Evolutionary conservation across 2,329 filamentous ascomycete genomes (phyloP), one percentile per base, ranked within the genome.

Genomic region (Microsporum ferrugineum): DNA sequence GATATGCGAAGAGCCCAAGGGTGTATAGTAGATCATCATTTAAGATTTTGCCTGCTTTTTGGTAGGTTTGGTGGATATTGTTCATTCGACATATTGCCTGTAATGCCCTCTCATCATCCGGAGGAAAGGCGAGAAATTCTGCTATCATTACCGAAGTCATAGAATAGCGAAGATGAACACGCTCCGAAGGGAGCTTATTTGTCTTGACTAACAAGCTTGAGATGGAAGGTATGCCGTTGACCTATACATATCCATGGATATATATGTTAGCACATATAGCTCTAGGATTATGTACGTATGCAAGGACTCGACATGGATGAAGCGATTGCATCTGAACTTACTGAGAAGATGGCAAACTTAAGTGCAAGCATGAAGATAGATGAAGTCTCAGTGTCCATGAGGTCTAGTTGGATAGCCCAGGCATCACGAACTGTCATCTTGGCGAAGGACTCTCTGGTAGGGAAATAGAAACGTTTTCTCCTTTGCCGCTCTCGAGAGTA

Each of bases 11-110:
- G 1, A 86, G 67, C 5, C 76, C 72, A 0, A 85, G 71, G 0
- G 82, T 84, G 68, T 84, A 84, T 0, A 85, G 73, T 70, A 84
- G 73, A 62, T 85, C 83, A 4, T 76, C 74, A 60, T 84, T 78
- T 5, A 71, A 74, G 63, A 85, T 84, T 66, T 78, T 78, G 14
- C 79, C 78, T 0, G 77, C 69, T 41, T 76, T 75, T 60, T 77
- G 78, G 67, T 84, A 83, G 2, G 72, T 69, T 49, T 59, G 57
- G 41, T 59, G 57, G 33, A 59, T 59, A 33, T 69, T 67, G 67
- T 84, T 84, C 77, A 84, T 80, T 14, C 82, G 76, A 2, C 80
- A 77, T 49, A 84, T 75, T 4, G 79, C 80, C 23, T 77, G 72
- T 3, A 72, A 65, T 3, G 70, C 69, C 2, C 79, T 71, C 2